phyloP scores from a whole-genome alignment of 306 rosid genomes.

The Rosa persica region DNA sequence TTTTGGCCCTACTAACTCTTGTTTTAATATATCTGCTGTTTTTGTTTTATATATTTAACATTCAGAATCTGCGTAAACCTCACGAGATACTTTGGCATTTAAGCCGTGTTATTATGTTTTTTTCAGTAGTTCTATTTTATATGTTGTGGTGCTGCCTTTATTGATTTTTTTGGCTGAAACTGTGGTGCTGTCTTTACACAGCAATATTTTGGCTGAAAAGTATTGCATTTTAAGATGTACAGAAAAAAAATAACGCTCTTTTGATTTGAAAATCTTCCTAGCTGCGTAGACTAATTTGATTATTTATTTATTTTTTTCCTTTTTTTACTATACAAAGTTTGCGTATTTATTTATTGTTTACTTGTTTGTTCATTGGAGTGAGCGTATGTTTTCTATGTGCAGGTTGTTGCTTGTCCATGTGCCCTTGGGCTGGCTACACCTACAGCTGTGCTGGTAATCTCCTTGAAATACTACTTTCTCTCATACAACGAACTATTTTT shows the following conservation, averaged over 20 bases:
- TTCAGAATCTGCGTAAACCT: neutral
- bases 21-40: too few species aligned
- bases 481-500: neutral
- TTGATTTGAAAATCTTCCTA: neutral
- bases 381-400: slow-evolving; percentile 31
- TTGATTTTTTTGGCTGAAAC: neutral
- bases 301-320: neutral
- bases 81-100: neutral
- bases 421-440: slow-evolving; percentile 99
- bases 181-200: neutral
- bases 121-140: neutral
- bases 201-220: neutral
- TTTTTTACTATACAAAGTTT: slow-evolving; percentile 1
- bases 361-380: slow-evolving; percentile 20
- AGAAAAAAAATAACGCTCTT: neutral
- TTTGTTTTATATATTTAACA: too few species aligned
- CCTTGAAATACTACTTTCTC: slow-evolving; percentile 20
- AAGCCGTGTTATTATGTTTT: neutral
- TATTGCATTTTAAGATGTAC: neutral
- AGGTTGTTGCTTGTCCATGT: slow-evolving; percentile 99
- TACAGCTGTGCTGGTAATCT: slow-evolving; percentile 91
- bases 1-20: too few species aligned
- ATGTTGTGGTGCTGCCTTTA: neutral
- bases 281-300: neutral
- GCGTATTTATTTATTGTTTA: neutral